Conservation (phyloP, 1,139 yeast genomes). For the Scheffersomyces insectosa region DNA sequence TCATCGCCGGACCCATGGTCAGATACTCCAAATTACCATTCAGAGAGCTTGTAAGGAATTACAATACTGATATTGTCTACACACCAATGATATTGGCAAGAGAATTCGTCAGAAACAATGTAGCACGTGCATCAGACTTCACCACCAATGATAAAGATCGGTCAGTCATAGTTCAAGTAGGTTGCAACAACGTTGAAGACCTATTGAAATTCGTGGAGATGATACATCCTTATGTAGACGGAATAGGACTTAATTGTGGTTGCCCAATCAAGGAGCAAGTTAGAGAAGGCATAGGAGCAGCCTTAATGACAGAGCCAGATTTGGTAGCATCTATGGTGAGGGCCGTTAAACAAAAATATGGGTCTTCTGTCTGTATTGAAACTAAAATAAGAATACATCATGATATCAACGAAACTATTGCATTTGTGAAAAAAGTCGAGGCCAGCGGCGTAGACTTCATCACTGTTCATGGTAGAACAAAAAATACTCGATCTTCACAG, state of each 20-base stretch:
- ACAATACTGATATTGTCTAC: constrained; percentile 78
- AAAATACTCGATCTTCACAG: constrained; percentile 76
- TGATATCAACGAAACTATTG: constrained; percentile 69
- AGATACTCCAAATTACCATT: constrained; percentile 93
- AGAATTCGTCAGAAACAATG: constrained; percentile 83
- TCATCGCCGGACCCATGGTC: constrained; percentile 96
- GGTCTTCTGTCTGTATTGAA: constrained; percentile 71
- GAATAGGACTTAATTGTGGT: constrained; percentile 94
- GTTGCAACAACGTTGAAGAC: constrained; percentile 86
- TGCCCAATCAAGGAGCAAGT: constrained; percentile 96
- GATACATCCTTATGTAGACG: constrained; percentile 91
- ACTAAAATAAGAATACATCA: constrained; percentile 88
- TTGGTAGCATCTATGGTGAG: constrained; percentile 80
- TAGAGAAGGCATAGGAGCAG: constrained; percentile 96
- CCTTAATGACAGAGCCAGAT: constrained; percentile 82
- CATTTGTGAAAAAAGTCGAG: constrained; percentile 72
- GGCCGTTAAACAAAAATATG: constrained; percentile 76
- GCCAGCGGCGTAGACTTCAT: constrained; percentile 90
- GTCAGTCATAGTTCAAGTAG: constrained; percentile 86
- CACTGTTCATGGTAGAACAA: constrained; percentile 92
- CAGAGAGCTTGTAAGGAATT: constrained; percentile 73
- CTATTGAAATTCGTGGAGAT: constrained; percentile 78
- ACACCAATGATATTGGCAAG: constrained; percentile 96
- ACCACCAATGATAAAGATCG: constrained; percentile 70
- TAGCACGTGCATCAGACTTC: constrained; percentile 83